Evolutionary conservation across 176 grass and related monocot species (phyloP).

Genomic region (Thinopyrum elongatum): DNA sequence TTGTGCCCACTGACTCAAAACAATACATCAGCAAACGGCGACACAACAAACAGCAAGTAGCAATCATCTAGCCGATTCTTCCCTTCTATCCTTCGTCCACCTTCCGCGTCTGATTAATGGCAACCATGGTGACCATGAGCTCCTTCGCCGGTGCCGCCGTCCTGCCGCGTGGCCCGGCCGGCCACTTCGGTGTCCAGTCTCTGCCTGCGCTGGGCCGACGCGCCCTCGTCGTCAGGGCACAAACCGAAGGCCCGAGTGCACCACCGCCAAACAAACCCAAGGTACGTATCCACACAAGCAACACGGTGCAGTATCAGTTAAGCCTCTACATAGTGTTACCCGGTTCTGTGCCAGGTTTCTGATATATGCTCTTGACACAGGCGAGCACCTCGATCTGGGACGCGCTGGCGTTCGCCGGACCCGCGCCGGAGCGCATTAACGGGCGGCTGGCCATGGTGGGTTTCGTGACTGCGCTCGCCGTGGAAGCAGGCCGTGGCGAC

Average conservation of each 20-base stretch:
- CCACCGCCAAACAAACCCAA: not conserved
- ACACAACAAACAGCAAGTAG: not conserved
- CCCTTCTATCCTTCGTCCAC: not conserved
- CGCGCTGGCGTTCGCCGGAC: constrained; percentile 56
- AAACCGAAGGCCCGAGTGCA: not conserved
- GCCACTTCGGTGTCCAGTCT: not conserved
- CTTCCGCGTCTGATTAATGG: not conserved
- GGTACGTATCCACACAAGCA: too few relatives aligned
- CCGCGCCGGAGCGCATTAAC: constrained; percentile 63
- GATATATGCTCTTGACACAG: too few relatives aligned
- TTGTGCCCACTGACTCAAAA: not conserved
- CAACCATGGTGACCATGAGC: not conserved
- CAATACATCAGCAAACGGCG: not conserved
- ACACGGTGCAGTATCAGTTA: too few relatives aligned
- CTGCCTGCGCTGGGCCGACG: not conserved
- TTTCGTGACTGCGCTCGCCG: constrained; percentile 52
- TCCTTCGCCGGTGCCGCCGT: not conserved
- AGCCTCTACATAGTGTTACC: too few relatives aligned
- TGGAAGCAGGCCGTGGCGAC: constrained; percentile 40
- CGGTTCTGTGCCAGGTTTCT: too few relatives aligned
- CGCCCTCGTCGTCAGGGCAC: not conserved
- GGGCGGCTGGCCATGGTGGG: constrained; percentile 63
- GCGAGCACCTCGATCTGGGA: constrained; percentile 28
- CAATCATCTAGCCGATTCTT: not conserved
- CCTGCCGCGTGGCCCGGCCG: not conserved